These are phyloP conservation scores for Candida montana DNA, from an alignment of 805 yeast species.

Conservation along the genomic window DNA sequence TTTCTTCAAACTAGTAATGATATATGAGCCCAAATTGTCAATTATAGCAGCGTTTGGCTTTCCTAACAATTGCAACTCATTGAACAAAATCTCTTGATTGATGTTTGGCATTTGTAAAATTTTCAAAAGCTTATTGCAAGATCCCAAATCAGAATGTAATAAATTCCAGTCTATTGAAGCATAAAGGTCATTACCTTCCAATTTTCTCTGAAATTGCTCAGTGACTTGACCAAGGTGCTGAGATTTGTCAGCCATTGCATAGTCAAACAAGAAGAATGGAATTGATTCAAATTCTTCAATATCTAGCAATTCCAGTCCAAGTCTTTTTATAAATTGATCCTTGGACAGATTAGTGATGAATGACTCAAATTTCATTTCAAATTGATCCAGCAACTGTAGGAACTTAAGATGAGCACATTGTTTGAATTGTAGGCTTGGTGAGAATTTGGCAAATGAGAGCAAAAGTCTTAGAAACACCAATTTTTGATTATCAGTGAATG, in stretches of 20 bases:
- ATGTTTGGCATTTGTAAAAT: constrained; percentile 13
- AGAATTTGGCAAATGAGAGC: constrained; percentile 16
- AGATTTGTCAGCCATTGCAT: constrained; percentile 8
- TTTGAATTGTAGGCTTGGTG: constrained; percentile 16
- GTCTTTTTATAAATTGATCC: constrained; percentile 7
- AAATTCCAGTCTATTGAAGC: constrained; percentile 15
- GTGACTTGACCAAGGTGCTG: constrained; percentile 6
- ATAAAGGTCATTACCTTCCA: background rate
- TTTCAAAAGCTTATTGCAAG: constrained; percentile 8
- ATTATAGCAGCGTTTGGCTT: constrained; percentile 16
- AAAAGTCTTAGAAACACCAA: constrained; percentile 13
- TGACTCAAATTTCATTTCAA: constrained; percentile 14
- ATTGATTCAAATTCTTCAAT: constrained; percentile 5
- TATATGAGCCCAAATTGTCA: constrained; percentile 10
- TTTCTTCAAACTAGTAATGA: background rate
- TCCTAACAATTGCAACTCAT: constrained; percentile 11
- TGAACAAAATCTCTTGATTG: constrained; percentile 11
- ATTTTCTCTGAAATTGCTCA: background rate
- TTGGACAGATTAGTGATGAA: constrained; percentile 16
- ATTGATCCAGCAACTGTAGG: constrained; percentile 12
- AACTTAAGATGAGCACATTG: constrained; percentile 21
- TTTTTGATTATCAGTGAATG: constrained; percentile 12
- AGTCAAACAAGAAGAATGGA: constrained; percentile 15
- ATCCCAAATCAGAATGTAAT: constrained; percentile 7
- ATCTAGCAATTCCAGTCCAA: constrained; percentile 4